Percentiles rank a stretch among this genome's conserved stretches.
Evolutionary conservation across 768 basidiomycete species (phyloP).

Genomic region (Boletus reticulatus): DNA sequence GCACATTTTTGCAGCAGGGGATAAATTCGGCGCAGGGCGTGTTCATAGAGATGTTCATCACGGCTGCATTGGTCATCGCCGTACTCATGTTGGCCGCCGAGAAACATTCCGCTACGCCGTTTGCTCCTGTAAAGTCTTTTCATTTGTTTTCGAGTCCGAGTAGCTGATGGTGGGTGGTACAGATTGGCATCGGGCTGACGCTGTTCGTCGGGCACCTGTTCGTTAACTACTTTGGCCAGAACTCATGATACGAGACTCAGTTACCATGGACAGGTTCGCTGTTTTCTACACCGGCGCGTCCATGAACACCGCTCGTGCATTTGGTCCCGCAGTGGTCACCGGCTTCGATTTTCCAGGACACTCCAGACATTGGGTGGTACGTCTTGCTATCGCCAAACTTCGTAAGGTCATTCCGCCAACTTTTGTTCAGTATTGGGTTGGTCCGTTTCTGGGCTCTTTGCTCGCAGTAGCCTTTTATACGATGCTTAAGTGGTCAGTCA

Average conservation of each 20-base stretch:
- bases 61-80: slow-evolving; percentile 53
- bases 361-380: slow-evolving; percentile 59
- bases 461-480: slow-evolving; percentile 58
- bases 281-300: slow-evolving; percentile 62
- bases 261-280: slow-evolving; percentile 42
- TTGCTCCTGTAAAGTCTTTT: slow-evolving; percentile 53
- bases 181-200: slow-evolving; percentile 67
- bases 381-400: slow-evolving; percentile 16
- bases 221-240: slow-evolving; percentile 13
- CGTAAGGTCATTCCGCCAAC: not conserved
- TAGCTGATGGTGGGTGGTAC: not conserved
- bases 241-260: not conserved
- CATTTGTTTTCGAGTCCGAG: not conserved
- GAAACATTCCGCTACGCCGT: slow-evolving; percentile 63
- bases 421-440: slow-evolving; percentile 60
- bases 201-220: slow-evolving; percentile 63
- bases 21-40: slow-evolving; percentile 56
- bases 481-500: slow-evolving; percentile 48
- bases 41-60: slow-evolving; percentile 74
- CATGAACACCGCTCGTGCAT: slow-evolving; percentile 69
- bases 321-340: slow-evolving; percentile 68
- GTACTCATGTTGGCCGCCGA: slow-evolving; percentile 76
- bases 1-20: slow-evolving; percentile 45
- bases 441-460: slow-evolving; percentile 64
- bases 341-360: slow-evolving; percentile 43